phyloP scores from a whole-genome alignment of 2,329 filamentous ascomycete genomes.

The Botrytis hyacinthi region DNA sequence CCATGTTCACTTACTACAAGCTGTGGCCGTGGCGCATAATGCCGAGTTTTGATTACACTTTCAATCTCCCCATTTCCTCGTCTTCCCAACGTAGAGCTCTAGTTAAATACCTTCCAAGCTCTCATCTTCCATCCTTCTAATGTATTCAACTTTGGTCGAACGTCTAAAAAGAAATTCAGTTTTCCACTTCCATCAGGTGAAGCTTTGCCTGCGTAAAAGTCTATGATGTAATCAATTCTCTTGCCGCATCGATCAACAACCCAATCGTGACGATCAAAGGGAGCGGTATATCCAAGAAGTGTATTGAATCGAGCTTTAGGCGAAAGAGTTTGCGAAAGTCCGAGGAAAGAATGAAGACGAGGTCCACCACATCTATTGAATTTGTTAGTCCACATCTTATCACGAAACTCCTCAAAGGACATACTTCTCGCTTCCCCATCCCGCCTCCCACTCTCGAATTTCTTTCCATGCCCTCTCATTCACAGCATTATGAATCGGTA shows the following conservation, averaged over 20 bases:
- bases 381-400: neutral
- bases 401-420: slow-evolving; percentile 26
- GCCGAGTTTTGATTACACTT: slow-evolving; percentile 86
- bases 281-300: slow-evolving; percentile 80
- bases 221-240: slow-evolving; percentile 91
- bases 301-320: slow-evolving; percentile 82
- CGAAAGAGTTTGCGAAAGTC: slow-evolving; percentile 66
- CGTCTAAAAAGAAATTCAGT: slow-evolving; percentile 65
- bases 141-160: slow-evolving; percentile 65
- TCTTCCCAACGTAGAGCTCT: slow-evolving; percentile 43
- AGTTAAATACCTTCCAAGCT: slow-evolving; percentile 49
- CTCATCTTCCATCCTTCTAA: slow-evolving; percentile 70
- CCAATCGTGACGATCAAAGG: slow-evolving; percentile 98
- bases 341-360: slow-evolving; percentile 78
- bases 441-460: slow-evolving; percentile 84
- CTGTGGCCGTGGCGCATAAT: slow-evolving; percentile 81
- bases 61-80: slow-evolving; percentile 46
- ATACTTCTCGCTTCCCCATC: slow-evolving; percentile 59
- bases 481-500: slow-evolving; percentile 97
- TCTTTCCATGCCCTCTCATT: slow-evolving; percentile 95
- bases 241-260: slow-evolving; percentile 87
- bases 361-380: slow-evolving; percentile 66
- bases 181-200: slow-evolving; percentile 43
- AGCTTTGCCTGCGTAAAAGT: slow-evolving; percentile 81
- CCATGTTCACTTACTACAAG: slow-evolving; percentile 76